Percentiles rank a stretch among this genome's conserved stretches.
These are phyloP conservation scores for Zizania latifolia DNA, from an alignment of 176 grass and related monocot genomes.

Conservation along the genomic window DNA sequence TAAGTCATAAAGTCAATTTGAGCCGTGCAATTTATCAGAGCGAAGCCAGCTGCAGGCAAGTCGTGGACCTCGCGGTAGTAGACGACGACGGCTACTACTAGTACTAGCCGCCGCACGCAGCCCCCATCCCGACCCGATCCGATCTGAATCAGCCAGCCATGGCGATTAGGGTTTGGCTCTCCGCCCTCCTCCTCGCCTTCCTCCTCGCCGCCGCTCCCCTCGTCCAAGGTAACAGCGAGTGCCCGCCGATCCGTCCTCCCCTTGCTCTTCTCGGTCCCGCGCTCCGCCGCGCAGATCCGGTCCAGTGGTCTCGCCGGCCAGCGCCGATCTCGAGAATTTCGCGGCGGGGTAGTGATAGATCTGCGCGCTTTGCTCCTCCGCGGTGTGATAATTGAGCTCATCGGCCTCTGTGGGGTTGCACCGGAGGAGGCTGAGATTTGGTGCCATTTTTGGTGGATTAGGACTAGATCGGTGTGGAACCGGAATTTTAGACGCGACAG, in stretches of 20 bases:
- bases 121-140: conserved; percentile 24
- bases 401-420: not conserved
- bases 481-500: not conserved
- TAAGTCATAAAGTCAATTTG: too few species aligned
- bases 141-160: conserved; percentile 51
- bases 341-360: conserved; percentile 17
- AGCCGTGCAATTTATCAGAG: not conserved
- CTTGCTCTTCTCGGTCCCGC: not conserved
- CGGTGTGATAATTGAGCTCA: not conserved
- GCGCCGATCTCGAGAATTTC: conserved; percentile 5
- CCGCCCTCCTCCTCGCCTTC: conserved; percentile 52
- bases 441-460: not conserved
- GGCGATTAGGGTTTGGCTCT: conserved; percentile 75
- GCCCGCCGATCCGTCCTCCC: not conserved
- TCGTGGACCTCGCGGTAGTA: conserved; percentile 14
- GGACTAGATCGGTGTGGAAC: conserved; percentile 13
- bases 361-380: not conserved
- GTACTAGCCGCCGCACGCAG: not conserved
- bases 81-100: not conserved
- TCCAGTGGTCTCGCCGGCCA: not conserved
- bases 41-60: not conserved
- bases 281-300: conserved; percentile 14
- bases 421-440: not conserved
- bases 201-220: conserved; percentile 64
- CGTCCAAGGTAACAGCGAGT: conserved; percentile 38